phyloP scores from a whole-genome alignment of 495 filamentous ascomycete species.

The Aspergillus heteromorphus region DNA sequence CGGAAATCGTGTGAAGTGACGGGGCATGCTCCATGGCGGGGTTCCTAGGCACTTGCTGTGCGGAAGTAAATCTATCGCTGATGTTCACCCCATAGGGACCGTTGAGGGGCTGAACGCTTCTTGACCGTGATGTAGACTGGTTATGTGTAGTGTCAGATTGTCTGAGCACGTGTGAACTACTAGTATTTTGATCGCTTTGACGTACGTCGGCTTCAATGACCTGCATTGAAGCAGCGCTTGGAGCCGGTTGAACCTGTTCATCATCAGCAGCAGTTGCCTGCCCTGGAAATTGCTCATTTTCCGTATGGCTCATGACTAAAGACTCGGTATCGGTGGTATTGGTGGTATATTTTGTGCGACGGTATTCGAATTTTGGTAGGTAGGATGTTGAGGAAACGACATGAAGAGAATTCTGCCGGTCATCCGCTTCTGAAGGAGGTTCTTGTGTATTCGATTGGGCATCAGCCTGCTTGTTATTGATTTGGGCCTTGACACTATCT shows the following conservation, averaged over 20 bases:
- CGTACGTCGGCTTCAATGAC: background rate
- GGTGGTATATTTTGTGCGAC: constrained; percentile 18
- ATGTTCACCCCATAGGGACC: constrained; percentile 19
- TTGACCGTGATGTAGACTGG: constrained; percentile 3
- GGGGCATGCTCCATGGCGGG: constrained; percentile 26
- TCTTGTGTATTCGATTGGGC: background rate
- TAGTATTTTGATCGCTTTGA: background rate
- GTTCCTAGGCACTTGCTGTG: constrained; percentile 26
- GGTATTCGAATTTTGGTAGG: constrained; percentile 43
- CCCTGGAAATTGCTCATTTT: background rate
- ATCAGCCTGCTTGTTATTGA: background rate
- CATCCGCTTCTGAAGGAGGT: background rate
- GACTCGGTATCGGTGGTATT: constrained; percentile 5
- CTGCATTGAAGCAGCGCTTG: background rate
- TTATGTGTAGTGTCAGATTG: constrained; percentile 17
- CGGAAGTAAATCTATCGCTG: constrained; percentile 36
- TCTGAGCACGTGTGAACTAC: constrained; percentile 8
- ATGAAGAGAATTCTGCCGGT: constrained; percentile 23
- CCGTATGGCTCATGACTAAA: background rate
- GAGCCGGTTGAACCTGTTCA: background rate
- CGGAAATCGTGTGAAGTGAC: constrained; percentile 36
- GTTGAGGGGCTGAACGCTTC: background rate
- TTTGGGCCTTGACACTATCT: background rate
- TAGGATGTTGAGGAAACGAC: constrained; percentile 40
- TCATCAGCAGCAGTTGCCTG: background rate